Evolutionary conservation across 2,329 filamentous ascomycete genomes (phyloP), one percentile per base, ranked within the genome.

Genomic region (Pezicula neosporulosa): DNA sequence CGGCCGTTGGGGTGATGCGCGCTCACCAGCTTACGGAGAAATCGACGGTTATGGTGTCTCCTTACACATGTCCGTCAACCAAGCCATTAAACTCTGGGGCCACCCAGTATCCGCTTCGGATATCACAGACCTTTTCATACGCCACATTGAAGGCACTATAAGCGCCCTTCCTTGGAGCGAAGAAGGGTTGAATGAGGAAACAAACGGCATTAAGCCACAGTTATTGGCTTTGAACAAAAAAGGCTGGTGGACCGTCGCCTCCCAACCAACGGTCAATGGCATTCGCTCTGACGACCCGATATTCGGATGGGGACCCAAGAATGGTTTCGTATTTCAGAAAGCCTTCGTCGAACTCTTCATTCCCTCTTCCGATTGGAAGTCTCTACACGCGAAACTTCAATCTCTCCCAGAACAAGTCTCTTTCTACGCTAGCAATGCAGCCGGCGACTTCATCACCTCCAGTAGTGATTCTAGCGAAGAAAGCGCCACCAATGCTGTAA

Each of bases 11-110:
- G 93, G 93, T 66, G 93, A 97, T 64, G 89, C 92, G 4, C 83
- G 93, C 48, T 96, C 91, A 3, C 91, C 91, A 1, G 93, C 93
- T 0, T 97, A 96, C 66, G 93, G 93, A 63, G 91, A 97, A 69
- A 97, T 97, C 53, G 92, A 97, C 65, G 93, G 93, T n/a, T 97
- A 97, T 66, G 94, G 94, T 10, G 91, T 95, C n/a, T 94, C 87
- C 51, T 77, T 99, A 37, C 94, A 97, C 72, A 90, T 97, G 66
- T 90, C 89, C 0, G 83, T 90, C n/a, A 80, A 85, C 2, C 85
- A 92, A 65, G 94, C 94, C 12, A 81, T 93, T 58, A 80, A 82
- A 58, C 77, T 96, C 30, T 99, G 94, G 94, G 90, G 89, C 19
- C 77, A 87, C 53, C 94, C 94, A 0, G 82, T 79, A 24, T 81